Evolutionary conservation across 345 rosid genomes (phyloP).

Genomic region (Viola odorata): DNA sequence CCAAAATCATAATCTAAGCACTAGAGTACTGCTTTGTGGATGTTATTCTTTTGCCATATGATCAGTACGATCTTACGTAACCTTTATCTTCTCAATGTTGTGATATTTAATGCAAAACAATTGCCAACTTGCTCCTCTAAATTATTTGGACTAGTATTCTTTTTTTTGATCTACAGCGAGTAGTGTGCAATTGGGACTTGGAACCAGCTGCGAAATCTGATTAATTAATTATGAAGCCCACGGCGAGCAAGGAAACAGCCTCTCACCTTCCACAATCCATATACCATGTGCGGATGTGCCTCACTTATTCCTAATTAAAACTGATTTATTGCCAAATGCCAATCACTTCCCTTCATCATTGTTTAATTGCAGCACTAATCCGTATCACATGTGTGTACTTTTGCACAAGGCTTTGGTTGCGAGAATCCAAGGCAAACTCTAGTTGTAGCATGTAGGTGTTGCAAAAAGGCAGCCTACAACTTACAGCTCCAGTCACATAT

Average conservation of each 20-base stretch:
- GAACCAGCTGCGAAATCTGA: background rate
- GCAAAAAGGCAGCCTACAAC: constrained; percentile 24
- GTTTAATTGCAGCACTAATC: constrained; percentile 18
- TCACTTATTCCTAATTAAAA: background rate
- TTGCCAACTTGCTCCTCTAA: constrained; percentile 9
- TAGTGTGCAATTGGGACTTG: constrained; percentile 23
- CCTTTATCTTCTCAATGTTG: background rate
- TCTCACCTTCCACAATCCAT: constrained; percentile 21
- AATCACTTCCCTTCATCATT: constrained; percentile 8
- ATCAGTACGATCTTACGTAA: constrained; percentile 6
- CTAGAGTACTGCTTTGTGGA: background rate
- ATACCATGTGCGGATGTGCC: constrained; percentile 22
- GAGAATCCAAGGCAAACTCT: constrained; percentile 52
- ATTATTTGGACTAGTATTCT: background rate
- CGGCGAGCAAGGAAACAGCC: constrained; percentile 36
- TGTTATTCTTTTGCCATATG: background rate
- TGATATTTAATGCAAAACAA: background rate
- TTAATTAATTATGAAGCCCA: background rate
- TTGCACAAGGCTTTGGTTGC: constrained; percentile 7
- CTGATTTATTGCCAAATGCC: background rate
- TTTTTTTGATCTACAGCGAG: too few relatives aligned
- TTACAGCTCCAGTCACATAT: constrained; percentile 20
- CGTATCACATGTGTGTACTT: constrained; percentile 26
- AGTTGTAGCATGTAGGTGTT: constrained; percentile 18
- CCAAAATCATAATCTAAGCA: too few relatives aligned